Evolutionary conservation across 78 protist genomes (phyloP), one percentile per base, ranked within the genome.

Genomic region (Dictyostelium capitatum): DNA sequence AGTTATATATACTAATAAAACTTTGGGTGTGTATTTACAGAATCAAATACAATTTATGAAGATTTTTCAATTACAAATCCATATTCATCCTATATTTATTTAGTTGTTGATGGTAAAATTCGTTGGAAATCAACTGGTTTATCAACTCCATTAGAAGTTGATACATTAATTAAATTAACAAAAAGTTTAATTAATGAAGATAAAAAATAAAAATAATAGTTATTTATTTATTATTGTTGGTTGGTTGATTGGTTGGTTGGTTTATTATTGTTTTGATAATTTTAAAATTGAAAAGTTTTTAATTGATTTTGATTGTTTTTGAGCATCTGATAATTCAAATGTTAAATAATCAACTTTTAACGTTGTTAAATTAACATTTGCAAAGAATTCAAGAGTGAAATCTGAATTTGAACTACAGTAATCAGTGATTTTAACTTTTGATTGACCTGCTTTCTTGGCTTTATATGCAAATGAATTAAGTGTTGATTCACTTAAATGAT

Each of bases 61-160:
- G 48, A 10, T 20, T 57, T 84, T n/a, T 32, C 73, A 20, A 59
- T 84, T 74, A 57, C 79, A 43, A 84, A 84, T 59, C 81, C 82
- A 74, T 57, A 28, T 30, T 46, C 73, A 15, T 37, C 75, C 20
- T 84, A 84, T 78, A 28, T 74, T 8, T 84, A 46, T 57, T 37
- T 84, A 9, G 37, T 84, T 54, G 12, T 54, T 6, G 83, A 84
- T 41, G 82, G 82, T 28, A 84, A 74, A 59, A 84, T 84, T 3
- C 57, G 91, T 53, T 84, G 91, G 91, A 28, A 84, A 28, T 28
- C 91, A 57, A 20, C 77, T 46, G 91, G 91, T n/a, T 73, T 54
- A 59, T 53, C 91, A 56, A 84, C 91, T n/a, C 83, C 91, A n/a
- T 73, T 57, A 43, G 91, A 84, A 74, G 14, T 84, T 11, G 91